Conservation (phyloP, 106 monocot species). For the Dioscorea alata region DNA sequence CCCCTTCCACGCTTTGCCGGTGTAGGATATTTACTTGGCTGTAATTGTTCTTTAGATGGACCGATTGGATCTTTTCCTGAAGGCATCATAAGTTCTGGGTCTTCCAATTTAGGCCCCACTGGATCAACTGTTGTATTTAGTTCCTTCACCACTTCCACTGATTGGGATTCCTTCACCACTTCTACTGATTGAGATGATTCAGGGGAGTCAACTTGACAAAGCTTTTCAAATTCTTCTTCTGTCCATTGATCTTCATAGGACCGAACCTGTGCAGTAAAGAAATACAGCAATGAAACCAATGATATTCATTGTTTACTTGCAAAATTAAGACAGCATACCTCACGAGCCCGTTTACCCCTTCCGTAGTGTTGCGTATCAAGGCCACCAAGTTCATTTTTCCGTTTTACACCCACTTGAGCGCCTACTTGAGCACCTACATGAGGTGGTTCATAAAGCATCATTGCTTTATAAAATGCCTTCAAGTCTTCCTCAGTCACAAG, state of each 20-base stretch:
- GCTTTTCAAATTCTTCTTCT: constrained; percentile 99
- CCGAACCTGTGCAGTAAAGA: constrained; percentile 51
- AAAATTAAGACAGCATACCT: constrained; percentile 39
- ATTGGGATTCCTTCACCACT: constrained; percentile 2
- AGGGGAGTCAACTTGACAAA: constrained; percentile 89
- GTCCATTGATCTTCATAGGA: constrained; percentile 99
- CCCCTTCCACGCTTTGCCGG: constrained; percentile 80
- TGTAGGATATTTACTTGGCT: constrained; percentile 23
- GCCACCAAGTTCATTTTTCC: constrained; percentile 45
- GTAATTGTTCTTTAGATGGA: constrained; percentile 14
- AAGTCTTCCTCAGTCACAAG: constrained; percentile 92
- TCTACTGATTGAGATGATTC: constrained; percentile 30
- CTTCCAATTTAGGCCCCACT: constrained; percentile 14
- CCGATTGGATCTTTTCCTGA: constrained; percentile 9
- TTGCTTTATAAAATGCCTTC: constrained; percentile 60
- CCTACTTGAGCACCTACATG: constrained; percentile 2
- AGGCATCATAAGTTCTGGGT: constrained; percentile 9
- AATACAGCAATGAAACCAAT: background rate
- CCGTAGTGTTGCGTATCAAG: constrained; percentile 95
- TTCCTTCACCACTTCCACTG: constrained; percentile 15
- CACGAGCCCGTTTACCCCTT: constrained; percentile 97
- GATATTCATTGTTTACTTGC: background rate
- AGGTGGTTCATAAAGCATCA: constrained; percentile 52
- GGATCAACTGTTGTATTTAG: constrained; percentile 21
- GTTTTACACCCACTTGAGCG: constrained; percentile 30